A percentile compares a stretch with the other conserved stretches of the same genome.
Evolutionary conservation across 2,329 filamentous ascomycete species (phyloP).

Genomic region (Colletotrichum aenigma): DNA sequence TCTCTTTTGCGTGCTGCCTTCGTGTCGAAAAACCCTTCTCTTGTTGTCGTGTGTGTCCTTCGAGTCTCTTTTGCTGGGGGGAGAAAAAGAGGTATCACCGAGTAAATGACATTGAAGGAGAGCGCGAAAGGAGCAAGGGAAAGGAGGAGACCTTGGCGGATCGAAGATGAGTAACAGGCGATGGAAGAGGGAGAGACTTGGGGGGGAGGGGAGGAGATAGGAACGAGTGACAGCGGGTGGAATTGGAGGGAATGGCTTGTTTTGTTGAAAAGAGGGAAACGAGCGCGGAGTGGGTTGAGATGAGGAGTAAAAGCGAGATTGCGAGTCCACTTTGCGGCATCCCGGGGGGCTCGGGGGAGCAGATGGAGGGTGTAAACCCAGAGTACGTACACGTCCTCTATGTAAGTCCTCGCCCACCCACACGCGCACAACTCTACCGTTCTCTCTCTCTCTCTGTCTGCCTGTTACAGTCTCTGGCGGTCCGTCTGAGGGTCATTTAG

Average conservation of each 20-base stretch:
- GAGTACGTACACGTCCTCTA: background rate
- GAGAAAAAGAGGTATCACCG: slow-evolving; percentile 17
- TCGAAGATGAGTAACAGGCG: slow-evolving; percentile 20
- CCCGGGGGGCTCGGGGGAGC: slow-evolving; percentile 10
- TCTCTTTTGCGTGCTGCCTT: background rate
- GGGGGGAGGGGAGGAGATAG: slow-evolving; percentile 38
- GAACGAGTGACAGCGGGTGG: slow-evolving; percentile 38
- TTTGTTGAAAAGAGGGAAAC: slow-evolving; percentile 43
- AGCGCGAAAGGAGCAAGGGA: slow-evolving; percentile 8
- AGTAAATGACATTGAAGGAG: slow-evolving; percentile 16
- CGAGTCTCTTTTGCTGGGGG: background rate
- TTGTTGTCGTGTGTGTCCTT: background rate
- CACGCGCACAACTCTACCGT: background rate
- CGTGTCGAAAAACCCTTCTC: background rate
- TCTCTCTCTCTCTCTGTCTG: background rate
- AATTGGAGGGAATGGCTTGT: slow-evolving; percentile 38
- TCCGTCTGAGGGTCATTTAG: background rate
- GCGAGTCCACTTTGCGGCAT: slow-evolving; percentile 21
- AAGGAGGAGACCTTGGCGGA: slow-evolving; percentile 17
- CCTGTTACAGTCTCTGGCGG: background rate
- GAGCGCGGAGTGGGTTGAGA: slow-evolving; percentile 28
- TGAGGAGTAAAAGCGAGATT: slow-evolving; percentile 24
- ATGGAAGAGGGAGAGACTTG: slow-evolving; percentile 23
- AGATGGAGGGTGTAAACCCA: slow-evolving; percentile 12
- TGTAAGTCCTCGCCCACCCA: background rate